phyloP scores from a whole-genome alignment of 306 rosid species.

The Cucurbita maxima region DNA sequence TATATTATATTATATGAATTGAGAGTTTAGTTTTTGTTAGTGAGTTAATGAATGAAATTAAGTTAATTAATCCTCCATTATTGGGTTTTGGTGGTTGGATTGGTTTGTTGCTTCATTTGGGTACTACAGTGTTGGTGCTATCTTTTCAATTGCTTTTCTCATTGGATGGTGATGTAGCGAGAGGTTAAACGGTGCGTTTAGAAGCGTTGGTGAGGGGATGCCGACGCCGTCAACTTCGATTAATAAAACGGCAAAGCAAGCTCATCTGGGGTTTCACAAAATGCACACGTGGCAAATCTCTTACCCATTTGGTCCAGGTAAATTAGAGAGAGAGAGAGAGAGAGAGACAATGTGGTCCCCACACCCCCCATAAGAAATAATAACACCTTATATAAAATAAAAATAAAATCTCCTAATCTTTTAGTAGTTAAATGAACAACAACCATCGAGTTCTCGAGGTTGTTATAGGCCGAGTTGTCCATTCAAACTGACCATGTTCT shows the following conservation, averaged over 20 bases:
- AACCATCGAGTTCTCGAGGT: not conserved
- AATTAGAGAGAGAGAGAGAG: too few species aligned
- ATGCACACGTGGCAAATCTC: slow-evolving; percentile 29
- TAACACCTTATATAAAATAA: too few species aligned
- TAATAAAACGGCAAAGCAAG: not conserved
- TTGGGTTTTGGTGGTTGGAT: not conserved
- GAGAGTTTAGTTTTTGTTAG: not conserved
- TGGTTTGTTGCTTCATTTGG: not conserved
- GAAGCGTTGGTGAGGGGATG: not conserved
- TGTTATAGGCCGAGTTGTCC: not conserved
- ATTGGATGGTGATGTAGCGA: not conserved
- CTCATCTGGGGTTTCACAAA: not conserved
- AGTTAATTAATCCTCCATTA: not conserved
- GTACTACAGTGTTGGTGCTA: not conserved
- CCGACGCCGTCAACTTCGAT: slow-evolving; percentile 25
- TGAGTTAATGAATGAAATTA: not conserved
- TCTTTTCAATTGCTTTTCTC: not conserved
- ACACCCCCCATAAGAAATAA: too few species aligned
- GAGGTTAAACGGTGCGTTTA: not conserved
- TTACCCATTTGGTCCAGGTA: not conserved
- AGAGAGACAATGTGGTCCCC: not conserved
- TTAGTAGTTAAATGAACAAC: too few species aligned
- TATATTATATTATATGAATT: not conserved
- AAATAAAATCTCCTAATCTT: too few species aligned
- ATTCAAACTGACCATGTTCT: not conserved